Percentiles rank a stretch among this genome's conserved stretches.
Conservation (phyloP, 305 asterid species). For the Ilex paraguariensis region DNA sequence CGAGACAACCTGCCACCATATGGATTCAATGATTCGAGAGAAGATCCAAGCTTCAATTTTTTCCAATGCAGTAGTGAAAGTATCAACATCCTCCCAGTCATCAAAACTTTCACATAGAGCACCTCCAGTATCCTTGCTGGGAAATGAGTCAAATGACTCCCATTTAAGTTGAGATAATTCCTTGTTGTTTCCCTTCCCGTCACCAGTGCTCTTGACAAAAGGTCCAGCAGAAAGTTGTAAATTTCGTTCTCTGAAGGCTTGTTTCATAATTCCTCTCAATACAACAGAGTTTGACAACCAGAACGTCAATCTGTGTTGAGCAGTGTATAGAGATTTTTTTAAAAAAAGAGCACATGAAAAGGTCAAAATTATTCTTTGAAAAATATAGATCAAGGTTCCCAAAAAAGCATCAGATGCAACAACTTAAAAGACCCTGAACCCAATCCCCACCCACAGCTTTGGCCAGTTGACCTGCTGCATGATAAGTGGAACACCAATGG, state of each 20-base stretch:
- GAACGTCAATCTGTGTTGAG: conserved; percentile 62
- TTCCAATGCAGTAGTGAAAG: conserved; percentile 55
- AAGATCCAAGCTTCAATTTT: conserved; percentile 74
- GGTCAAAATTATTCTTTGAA: not conserved
- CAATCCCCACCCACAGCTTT: too few species aligned
- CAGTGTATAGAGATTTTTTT: not conserved
- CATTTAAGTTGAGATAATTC: conserved; percentile 44
- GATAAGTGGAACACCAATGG: too few species aligned
- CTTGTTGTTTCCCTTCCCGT: conserved; percentile 21
- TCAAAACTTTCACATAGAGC: conserved; percentile 21
- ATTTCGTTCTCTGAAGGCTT: conserved; percentile 32
- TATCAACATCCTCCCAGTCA: conserved; percentile 53
- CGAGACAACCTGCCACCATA: conserved; percentile 83
- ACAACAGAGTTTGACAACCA: conserved; percentile 74
- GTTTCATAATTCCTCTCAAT: conserved; percentile 57
- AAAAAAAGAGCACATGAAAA: conserved; percentile 11
- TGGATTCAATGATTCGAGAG: conserved; percentile 68
- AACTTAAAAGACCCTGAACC: too few species aligned
- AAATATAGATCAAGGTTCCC: too few species aligned
- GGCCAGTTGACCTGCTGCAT: too few species aligned
- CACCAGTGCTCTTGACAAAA: conserved; percentile 19
- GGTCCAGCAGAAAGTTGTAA: conserved; percentile 30
- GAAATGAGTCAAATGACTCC: conserved; percentile 43
- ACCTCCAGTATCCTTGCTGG: conserved; percentile 27
- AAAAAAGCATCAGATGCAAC: too few species aligned